phyloP scores from a whole-genome alignment of 139 green algal genomes.

The Micractinium conductrix region DNA sequence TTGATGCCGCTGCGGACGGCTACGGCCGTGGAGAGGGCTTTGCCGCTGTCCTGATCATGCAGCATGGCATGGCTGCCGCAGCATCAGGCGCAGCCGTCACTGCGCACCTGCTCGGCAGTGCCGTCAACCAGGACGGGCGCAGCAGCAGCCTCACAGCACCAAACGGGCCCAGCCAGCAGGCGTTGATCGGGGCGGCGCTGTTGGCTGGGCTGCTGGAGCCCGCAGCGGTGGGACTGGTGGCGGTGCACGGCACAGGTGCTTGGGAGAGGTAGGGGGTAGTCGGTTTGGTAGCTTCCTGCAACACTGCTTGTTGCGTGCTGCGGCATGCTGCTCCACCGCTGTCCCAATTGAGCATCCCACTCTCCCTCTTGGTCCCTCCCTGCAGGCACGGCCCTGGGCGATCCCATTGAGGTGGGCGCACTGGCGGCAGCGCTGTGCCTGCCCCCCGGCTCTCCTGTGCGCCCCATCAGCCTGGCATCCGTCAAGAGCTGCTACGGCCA shows the following conservation, averaged over 20 bases:
- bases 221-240: constrained; percentile 13
- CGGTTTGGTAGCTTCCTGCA: too few relatives aligned
- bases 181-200: constrained; percentile 63
- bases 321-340: not conserved
- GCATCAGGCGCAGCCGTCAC: not conserved
- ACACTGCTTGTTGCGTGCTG: too few relatives aligned
- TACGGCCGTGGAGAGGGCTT: constrained; percentile 78
- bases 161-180: constrained; percentile 63
- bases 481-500: constrained; percentile 68
- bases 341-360: not conserved
- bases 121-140: constrained; percentile 61
- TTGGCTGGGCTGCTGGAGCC: not conserved
- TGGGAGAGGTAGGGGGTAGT: too few relatives aligned
- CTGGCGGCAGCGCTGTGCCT: constrained; percentile 15
- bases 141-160: constrained; percentile 58
- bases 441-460: too few relatives aligned
- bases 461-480: constrained; percentile 18
- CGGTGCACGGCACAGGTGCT: constrained; percentile 70
- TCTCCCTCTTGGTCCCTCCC: constrained; percentile 31
- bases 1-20: constrained; percentile 82
- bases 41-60: not conserved
- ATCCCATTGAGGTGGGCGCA: constrained; percentile 68
- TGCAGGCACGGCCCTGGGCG: constrained; percentile 68
- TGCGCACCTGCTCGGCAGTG: not conserved
- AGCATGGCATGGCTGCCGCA: not conserved